Conservation (phyloP, 768 basidiomycete species). For the Leccinum variicolor region DNA sequence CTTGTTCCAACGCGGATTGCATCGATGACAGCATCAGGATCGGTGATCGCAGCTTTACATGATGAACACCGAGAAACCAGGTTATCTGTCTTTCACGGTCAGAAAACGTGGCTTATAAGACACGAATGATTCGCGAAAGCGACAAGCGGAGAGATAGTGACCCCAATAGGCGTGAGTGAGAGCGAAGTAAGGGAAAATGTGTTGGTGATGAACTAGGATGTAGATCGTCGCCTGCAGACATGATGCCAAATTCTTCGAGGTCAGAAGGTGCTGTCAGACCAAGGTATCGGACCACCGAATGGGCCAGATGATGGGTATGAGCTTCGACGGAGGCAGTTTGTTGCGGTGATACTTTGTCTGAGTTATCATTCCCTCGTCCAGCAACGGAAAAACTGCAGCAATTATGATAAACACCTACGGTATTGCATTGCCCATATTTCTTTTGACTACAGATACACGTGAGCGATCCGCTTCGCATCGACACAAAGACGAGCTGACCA, state of each 20-base stretch:
- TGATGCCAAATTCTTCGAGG: slow-evolving; percentile 53
- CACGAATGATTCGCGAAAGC: slow-evolving; percentile 91
- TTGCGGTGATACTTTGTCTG: slow-evolving; percentile 58
- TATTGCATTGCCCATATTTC: slow-evolving; percentile 73
- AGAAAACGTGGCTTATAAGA: slow-evolving; percentile 22
- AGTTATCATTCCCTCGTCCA: background rate
- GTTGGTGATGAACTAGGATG: slow-evolving; percentile 79
- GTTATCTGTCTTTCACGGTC: slow-evolving; percentile 38
- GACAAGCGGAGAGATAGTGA: slow-evolving; percentile 73
- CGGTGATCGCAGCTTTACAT: slow-evolving; percentile 49
- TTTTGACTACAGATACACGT: slow-evolving; percentile 40
- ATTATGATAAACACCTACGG: slow-evolving; percentile 46
- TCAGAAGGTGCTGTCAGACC: slow-evolving; percentile 57
- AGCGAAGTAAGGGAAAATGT: slow-evolving; percentile 83
- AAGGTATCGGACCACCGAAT: slow-evolving; percentile 71
- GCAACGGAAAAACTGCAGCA: background rate
- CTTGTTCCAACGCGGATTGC: slow-evolving; percentile 63
- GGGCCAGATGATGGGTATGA: slow-evolving; percentile 68
- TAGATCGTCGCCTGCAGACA: slow-evolving; percentile 47
- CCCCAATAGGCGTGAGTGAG: slow-evolving; percentile 76
- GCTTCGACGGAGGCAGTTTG: slow-evolving; percentile 46
- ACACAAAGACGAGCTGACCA: slow-evolving; percentile 17
- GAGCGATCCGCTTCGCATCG: background rate
- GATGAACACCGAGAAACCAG: slow-evolving; percentile 46
- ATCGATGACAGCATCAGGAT: slow-evolving; percentile 56